Percentiles rank a stretch among this genome's conserved stretches.
phyloP scores from a whole-genome alignment of 495 filamentous ascomycete species.

The Annulohypoxylon maeteangense region DNA sequence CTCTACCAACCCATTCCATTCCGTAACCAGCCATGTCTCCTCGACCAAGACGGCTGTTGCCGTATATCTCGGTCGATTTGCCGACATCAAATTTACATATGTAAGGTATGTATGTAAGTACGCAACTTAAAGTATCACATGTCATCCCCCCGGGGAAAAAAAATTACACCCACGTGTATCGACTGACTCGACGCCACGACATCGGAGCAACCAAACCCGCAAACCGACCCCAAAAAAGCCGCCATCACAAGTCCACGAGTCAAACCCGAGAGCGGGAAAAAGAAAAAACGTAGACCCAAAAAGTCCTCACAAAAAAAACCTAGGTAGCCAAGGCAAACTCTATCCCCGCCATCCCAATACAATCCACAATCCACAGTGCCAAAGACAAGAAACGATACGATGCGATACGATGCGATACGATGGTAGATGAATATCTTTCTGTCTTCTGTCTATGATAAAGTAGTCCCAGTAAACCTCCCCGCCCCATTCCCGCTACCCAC shows the following conservation, averaged over 20 bases:
- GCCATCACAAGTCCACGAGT: background rate
- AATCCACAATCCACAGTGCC: conserved; percentile 2
- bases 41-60: background rate
- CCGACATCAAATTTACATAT: background rate
- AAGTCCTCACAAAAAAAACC: background rate
- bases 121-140: too few relatives aligned
- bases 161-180: background rate
- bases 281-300: background rate
- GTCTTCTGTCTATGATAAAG: conserved; percentile 3
- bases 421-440: background rate
- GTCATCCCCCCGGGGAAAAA: background rate
- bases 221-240: too few relatives aligned
- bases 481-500: background rate
- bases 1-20: background rate
- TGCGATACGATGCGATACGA: background rate
- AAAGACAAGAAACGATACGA: conserved; percentile 18
- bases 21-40: background rate
- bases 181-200: conserved; percentile 1
- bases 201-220: background rate
- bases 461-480: background rate
- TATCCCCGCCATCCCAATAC: conserved; percentile 25
- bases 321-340: conserved; percentile 12
- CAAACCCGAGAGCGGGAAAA: background rate
- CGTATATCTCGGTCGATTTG: background rate
- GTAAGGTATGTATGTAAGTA: too few relatives aligned